Percentiles rank a stretch among this genome's conserved stretches.
Conservation (phyloP, 164 flowering plant genomes). For the Piper longum region DNA sequence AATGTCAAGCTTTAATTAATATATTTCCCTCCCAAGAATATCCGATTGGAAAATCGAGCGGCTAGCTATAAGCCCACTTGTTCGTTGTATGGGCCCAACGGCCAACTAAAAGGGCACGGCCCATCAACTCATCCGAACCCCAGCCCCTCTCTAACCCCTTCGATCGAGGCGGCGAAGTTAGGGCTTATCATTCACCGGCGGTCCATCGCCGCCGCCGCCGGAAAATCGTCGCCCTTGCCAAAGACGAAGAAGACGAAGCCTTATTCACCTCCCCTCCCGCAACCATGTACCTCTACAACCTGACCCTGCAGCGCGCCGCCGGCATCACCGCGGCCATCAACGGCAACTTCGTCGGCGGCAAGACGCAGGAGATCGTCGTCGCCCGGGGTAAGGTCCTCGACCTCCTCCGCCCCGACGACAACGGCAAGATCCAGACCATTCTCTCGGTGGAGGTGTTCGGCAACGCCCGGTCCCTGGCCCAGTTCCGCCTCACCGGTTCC, state of each 20-base stretch:
- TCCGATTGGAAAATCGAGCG: too few relatives aligned
- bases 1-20: too few relatives aligned
- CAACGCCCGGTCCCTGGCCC: slow-evolving; percentile 70
- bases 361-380: slow-evolving; percentile 73
- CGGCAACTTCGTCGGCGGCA: slow-evolving; percentile 84
- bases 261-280: not conserved
- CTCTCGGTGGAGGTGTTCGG: slow-evolving; percentile 86
- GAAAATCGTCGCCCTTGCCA: not conserved
- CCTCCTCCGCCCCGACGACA: slow-evolving; percentile 86
- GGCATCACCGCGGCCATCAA: slow-evolving; percentile 78
- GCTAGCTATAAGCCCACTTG: too few relatives aligned
- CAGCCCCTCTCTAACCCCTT: not conserved
- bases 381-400: slow-evolving; percentile 88
- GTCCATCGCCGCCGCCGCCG: not conserved
- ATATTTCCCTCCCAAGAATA: too few relatives aligned
- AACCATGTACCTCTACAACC: slow-evolving; percentile 75
- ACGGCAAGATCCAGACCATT: slow-evolving; percentile 77
- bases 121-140: not conserved
- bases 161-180: not conserved
- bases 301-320: slow-evolving; percentile 81
- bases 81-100: not conserved
- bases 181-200: not conserved
- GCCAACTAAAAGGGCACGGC: not conserved
- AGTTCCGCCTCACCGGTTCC: slow-evolving; percentile 79
- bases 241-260: not conserved